Evolutionary conservation across 2,329 filamentous ascomycete genomes (phyloP).

Genomic region (Dendrostoma leiphaemia): DNA sequence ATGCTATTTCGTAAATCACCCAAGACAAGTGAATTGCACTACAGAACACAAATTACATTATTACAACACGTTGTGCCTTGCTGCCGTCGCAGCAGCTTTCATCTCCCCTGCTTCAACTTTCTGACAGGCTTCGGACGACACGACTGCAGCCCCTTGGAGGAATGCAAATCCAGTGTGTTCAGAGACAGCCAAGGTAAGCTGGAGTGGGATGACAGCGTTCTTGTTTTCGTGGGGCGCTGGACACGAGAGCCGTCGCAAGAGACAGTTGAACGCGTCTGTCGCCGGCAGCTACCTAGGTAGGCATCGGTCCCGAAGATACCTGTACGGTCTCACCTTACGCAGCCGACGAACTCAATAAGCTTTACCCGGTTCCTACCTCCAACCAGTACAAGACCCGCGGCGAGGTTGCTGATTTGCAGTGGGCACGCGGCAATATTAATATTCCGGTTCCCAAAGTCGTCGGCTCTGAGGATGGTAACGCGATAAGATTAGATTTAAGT

Average conservation of each 20-base stretch:
- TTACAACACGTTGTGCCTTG: too few relatives aligned
- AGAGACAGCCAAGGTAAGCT: constrained; percentile 20
- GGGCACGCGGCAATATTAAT: constrained; percentile 28
- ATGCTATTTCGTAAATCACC: too few relatives aligned
- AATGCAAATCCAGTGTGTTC: neutral
- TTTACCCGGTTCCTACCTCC: constrained; percentile 25
- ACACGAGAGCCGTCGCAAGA: constrained; percentile 25
- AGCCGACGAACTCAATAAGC: constrained; percentile 29
- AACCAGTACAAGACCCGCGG: constrained; percentile 23
- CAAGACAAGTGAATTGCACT: too few relatives aligned
- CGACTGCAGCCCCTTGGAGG: neutral
- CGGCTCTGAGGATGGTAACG: constrained; percentile 28
- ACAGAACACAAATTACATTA: neutral
- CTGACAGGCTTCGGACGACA: neutral
- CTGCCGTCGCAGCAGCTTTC: neutral
- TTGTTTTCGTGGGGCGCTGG: constrained; percentile 25
- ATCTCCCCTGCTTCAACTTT: neutral
- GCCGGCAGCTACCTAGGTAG: constrained; percentile 25
- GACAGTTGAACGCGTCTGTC: constrained; percentile 23
- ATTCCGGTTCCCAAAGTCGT: constrained; percentile 33
- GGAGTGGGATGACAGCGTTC: constrained; percentile 23
- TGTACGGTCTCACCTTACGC: constrained; percentile 25
- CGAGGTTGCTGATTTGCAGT: constrained; percentile 36
- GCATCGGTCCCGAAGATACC: constrained; percentile 17
- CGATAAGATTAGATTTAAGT: constrained; percentile 36